These are phyloP conservation scores for Cladophialophora carrionii DNA, from an alignment of 2,329 filamentous ascomycete genomes.

Conservation along the genomic window DNA sequence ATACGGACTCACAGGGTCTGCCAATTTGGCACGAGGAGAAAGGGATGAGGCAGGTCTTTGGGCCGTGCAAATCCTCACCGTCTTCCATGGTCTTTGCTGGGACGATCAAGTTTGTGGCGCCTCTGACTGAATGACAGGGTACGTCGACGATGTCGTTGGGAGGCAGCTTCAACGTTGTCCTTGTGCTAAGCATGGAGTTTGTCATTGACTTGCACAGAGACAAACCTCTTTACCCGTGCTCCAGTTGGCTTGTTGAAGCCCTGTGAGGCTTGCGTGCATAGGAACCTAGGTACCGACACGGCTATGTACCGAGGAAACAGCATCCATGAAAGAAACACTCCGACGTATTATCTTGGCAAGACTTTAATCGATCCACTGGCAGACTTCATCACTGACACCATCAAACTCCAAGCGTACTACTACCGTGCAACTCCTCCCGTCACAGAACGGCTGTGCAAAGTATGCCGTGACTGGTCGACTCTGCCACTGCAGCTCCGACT, in stretches of 20 bases:
- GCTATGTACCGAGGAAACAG: background rate
- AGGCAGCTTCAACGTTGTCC: background rate
- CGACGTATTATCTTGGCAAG: conserved; percentile 6
- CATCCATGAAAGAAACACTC: background rate
- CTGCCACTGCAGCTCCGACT: background rate
- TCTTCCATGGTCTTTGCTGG: background rate
- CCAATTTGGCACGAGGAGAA: background rate
- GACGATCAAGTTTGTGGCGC: background rate
- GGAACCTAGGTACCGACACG: background rate
- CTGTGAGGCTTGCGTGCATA: background rate
- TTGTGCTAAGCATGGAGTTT: background rate
- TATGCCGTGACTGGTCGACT: background rate
- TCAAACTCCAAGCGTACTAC: background rate
- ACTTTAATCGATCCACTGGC: conserved; percentile 17
- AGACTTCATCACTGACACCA: conserved; percentile 1
- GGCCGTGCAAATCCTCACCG: too few relatives aligned
- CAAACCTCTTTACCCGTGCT: too few relatives aligned
- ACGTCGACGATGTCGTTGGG: background rate
- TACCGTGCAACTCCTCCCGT: conserved; percentile 1
- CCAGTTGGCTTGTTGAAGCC: too few relatives aligned
- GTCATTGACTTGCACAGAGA: background rate
- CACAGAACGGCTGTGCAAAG: background rate
- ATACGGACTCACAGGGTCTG: background rate
- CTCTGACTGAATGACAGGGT: background rate
- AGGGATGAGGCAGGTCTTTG: background rate